A percentile compares a stretch with the other conserved stretches of the same genome.
phyloP scores from a whole-genome alignment of 2,329 filamentous ascomycete species.

The Thelonectria blattea region DNA sequence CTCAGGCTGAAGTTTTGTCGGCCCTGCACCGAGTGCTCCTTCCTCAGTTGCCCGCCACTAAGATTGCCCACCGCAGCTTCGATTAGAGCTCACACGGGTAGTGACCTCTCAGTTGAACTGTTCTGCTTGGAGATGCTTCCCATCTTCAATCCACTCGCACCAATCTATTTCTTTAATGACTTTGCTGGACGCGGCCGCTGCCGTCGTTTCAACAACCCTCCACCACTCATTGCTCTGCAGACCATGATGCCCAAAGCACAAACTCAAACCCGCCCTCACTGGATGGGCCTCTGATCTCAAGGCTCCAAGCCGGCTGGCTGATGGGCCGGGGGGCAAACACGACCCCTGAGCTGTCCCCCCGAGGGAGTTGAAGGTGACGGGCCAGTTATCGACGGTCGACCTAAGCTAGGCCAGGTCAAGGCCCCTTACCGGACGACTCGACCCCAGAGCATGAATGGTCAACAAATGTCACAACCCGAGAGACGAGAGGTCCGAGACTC shows the following conservation, averaged over 20 bases:
- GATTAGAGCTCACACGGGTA: neutral
- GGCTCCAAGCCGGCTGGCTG: neutral
- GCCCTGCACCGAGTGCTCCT: neutral
- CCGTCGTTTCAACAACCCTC: slow-evolving; percentile 12
- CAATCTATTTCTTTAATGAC: neutral
- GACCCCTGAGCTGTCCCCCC: neutral
- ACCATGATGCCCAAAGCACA: slow-evolving; percentile 1
- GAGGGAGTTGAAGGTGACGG: neutral
- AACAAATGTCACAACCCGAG: slow-evolving; percentile 17
- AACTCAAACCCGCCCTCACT: neutral
- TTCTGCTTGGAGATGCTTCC: neutral
- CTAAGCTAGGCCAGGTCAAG: slow-evolving; percentile 24
- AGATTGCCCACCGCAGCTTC: neutral
- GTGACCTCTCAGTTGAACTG: neutral
- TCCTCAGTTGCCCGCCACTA: no score
- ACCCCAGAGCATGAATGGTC: slow-evolving; percentile 25
- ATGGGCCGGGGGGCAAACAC: neutral
- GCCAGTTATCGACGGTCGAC: slow-evolving; percentile 2
- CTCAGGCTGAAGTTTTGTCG: neutral
- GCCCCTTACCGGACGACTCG: slow-evolving; percentile 24
- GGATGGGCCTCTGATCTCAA: neutral
- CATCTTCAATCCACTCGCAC: slow-evolving; percentile 1
- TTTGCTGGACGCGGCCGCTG: neutral
- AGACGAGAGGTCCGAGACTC: slow-evolving; percentile 21
- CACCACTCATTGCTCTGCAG: neutral